Conservation (phyloP, 2,329 filamentous ascomycete species). For the Cyphellophora europaea region DNA sequence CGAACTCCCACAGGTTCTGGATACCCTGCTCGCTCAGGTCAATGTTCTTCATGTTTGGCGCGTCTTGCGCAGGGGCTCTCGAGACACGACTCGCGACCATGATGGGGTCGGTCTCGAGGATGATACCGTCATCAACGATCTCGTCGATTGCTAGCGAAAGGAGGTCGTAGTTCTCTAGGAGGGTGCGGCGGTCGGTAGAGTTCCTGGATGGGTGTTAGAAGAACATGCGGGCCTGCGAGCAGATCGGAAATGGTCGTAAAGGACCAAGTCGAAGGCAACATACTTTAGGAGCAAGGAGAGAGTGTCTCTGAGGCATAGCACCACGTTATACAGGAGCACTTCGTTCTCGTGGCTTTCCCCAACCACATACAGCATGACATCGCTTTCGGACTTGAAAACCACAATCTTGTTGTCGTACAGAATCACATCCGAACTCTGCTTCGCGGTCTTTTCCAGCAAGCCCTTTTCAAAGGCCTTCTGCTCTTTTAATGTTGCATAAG, state of each 20-base stretch:
- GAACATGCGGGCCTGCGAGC: conserved; percentile 11
- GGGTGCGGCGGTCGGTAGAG: conserved; percentile 93
- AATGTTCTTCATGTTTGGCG: conserved; percentile 79
- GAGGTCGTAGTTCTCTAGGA: conserved; percentile 97
- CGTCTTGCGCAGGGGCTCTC: conserved; percentile 82
- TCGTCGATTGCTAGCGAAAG: conserved; percentile 92
- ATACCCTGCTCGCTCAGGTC: conserved; percentile 93
- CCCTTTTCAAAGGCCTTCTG: conserved; percentile 97
- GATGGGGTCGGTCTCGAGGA: conserved; percentile 93
- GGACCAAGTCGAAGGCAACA: conserved; percentile 23
- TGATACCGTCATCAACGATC: conserved; percentile 89
- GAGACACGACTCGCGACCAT: conserved; percentile 88
- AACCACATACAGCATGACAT: conserved; percentile 93
- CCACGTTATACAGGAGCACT: conserved; percentile 88
- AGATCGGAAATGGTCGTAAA: not conserved
- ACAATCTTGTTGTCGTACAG: conserved; percentile 95
- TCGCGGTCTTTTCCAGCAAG: conserved; percentile 87
- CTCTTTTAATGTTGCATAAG: conserved; percentile 81
- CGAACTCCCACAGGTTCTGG: conserved; percentile 87
- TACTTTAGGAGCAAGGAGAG: conserved; percentile 90
- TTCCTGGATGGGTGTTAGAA: conserved; percentile 50
- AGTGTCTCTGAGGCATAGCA: conserved; percentile 81
- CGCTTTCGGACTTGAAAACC: conserved; percentile 95
- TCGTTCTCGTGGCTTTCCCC: conserved; percentile 92
- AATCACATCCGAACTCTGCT: conserved; percentile 92